phyloP scores from a whole-genome alignment of 75 land plant genomes.

The Cupressus sempervirens region DNA sequence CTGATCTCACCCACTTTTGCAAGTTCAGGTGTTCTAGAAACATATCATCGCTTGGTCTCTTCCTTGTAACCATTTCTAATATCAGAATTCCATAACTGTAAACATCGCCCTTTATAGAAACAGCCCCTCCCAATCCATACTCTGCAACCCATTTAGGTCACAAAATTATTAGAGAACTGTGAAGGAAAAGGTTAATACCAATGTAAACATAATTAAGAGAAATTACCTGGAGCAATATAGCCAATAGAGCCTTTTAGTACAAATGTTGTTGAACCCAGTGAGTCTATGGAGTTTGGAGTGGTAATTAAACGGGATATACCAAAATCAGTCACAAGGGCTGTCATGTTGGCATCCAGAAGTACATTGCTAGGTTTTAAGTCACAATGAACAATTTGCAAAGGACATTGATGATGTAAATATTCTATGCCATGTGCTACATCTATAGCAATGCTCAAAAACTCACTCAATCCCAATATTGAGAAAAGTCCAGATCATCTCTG shows the following conservation, averaged over 20 bases:
- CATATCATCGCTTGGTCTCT: neutral
- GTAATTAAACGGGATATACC: too few relatives aligned
- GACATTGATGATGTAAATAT: slow-evolving; percentile 73
- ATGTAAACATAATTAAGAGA: too few relatives aligned
- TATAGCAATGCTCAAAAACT: slow-evolving; percentile 35
- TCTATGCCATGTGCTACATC: slow-evolving; percentile 69
- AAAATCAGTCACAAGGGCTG: slow-evolving; percentile 64
- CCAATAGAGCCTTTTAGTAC: slow-evolving; percentile 61
- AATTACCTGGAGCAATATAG: slow-evolving; percentile 91
- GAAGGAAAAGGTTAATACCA: too few relatives aligned
- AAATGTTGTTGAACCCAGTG: slow-evolving; percentile 23
- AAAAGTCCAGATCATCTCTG: neutral
- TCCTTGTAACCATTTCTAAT: slow-evolving; percentile 9
- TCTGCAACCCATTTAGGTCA: neutral
- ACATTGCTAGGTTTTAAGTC: slow-evolving; percentile 86
- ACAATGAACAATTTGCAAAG: slow-evolving; percentile 64
- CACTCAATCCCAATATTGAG: slow-evolving; percentile 27
- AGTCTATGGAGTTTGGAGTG: slow-evolving; percentile 19
- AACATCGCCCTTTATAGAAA: neutral
- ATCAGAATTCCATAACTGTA: slow-evolving; percentile 7
- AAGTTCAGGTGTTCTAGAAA: neutral
- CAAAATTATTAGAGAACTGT: neutral
- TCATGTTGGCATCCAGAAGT: slow-evolving; percentile 66
- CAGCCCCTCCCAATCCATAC: neutral
- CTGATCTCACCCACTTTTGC: neutral